Evolutionary conservation across 2,329 filamentous ascomycete species (phyloP).

Genomic region (Davidsoniella australis): DNA sequence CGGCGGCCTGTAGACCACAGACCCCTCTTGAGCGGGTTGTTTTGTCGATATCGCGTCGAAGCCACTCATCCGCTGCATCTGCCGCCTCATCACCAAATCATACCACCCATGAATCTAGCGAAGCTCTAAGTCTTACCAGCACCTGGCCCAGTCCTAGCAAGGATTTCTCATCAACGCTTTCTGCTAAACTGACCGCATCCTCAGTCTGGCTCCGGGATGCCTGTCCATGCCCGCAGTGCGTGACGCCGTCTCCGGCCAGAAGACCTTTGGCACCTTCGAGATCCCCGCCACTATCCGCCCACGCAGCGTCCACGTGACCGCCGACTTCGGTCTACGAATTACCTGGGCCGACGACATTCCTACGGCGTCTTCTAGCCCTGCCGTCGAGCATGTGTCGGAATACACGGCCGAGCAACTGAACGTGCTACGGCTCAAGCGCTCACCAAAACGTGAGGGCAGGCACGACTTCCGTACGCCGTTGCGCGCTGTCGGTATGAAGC

Average conservation of each 20-base stretch:
- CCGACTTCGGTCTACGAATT: conserved; percentile 33
- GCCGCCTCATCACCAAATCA: neutral
- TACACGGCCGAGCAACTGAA: conserved; percentile 19
- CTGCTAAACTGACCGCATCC: conserved; percentile 1
- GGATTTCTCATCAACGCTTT: neutral
- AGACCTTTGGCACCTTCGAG: conserved; percentile 30
- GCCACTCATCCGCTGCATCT: neutral
- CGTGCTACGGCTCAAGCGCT: conserved; percentile 9
- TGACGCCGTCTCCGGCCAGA: conserved; percentile 42
- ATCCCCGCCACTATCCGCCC: conserved; percentile 22
- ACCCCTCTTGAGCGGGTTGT: no score
- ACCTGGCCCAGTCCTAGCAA: neutral
- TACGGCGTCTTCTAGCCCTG: conserved; percentile 14
- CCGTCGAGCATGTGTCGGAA: conserved; percentile 21
- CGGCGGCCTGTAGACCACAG: no score
- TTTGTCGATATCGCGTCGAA: neutral
- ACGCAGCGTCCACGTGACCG: conserved; percentile 17
- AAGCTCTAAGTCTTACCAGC: neutral
- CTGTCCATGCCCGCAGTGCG: conserved; percentile 35
- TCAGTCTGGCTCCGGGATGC: conserved; percentile 31
- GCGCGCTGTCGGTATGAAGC: conserved; percentile 16
- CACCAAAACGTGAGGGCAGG: neutral
- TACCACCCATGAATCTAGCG: no score
- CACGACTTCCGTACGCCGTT: conserved; percentile 14
- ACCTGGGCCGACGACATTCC: conserved; percentile 38